Base-by-base conservation (phyloP, 106 monocot species). In the Posidonia australis region DNA sequence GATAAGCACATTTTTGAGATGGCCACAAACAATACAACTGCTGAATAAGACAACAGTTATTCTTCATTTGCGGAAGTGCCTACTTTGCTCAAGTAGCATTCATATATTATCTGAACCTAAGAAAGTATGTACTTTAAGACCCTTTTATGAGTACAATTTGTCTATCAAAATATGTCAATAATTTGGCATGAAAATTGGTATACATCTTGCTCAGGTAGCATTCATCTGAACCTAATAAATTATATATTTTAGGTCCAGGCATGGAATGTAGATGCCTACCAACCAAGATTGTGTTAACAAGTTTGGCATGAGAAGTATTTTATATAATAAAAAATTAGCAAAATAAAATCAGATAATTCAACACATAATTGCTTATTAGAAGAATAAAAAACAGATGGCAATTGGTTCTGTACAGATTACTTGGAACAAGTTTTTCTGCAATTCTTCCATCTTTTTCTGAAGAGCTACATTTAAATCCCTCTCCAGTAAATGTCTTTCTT, bases 401-500 rank as follows among this genome's bases (percentile, higher is more conserved):
- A 25, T 3, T 13, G 19, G n/a, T 13, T 47, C 9, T 6, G 5
- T 13, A 45, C 23, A 70, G 60, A 12, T 74, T 84, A 98, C 96
- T 70, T 98, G 96, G 70, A 75, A 70, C 66, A 98, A 77, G 70
- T 83, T 90, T 47, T 57, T 87, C 58, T 88, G 98, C 32, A 91
- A 72, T 23, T 91, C 87, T 63, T 81, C 79, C 43, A 91, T 58
- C 76, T 84, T 94, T 60, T 76, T 70, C 62, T 81, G 75, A 60
- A 90, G 78, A 69, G 82, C 86, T 68, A 54, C 31, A 77, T 91
- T 79, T 45, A 73, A 68, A 66, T 98, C 83, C 67, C 79, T 78
- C 67, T 87, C 91, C 44, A 87, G 51, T 58, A 98, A 67, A 79
- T 98, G 75, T 27, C 87, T 91, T 70, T 98, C 91, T 77, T 98